phyloP scores from a whole-genome alignment of 2,329 filamentous ascomycete species.

The Fusarium verticillioides region DNA sequence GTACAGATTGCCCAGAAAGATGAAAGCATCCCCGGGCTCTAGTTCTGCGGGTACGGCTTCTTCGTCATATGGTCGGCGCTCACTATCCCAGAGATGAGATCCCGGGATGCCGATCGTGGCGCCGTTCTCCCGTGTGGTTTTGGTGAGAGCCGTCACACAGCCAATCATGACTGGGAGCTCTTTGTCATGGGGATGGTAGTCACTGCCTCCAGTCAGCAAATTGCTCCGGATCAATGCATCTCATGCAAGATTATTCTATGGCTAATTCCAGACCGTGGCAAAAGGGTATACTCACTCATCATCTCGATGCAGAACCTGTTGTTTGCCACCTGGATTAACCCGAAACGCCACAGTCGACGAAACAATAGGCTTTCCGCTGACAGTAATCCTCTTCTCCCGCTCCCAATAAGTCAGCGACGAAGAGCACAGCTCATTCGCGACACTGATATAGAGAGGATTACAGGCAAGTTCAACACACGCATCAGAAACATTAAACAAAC shows the following conservation, averaged over 20 bases:
- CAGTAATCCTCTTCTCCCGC: neutral
- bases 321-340: conserved; percentile 53
- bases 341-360: conserved; percentile 52
- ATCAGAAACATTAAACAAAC: conserved; percentile 52
- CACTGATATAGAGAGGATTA: conserved; percentile 35
- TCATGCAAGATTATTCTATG: neutral
- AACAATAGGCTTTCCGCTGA: conserved; percentile 51
- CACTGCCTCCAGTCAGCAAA: neutral
- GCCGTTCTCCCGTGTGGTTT: conserved; percentile 55
- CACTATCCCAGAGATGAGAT: conserved; percentile 54
- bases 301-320: conserved; percentile 52
- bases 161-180: conserved; percentile 26
- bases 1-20: conserved; percentile 54
- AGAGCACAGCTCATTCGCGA: conserved; percentile 16
- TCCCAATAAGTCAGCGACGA: conserved; percentile 13
- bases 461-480: conserved; percentile 52
- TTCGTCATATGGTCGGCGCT: conserved; percentile 50
- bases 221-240: neutral
- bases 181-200: conserved; percentile 15
- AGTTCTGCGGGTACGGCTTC: conserved; percentile 54
- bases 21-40: conserved; percentile 53
- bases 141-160: conserved; percentile 48
- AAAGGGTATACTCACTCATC: conserved; percentile 6
- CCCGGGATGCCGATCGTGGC: conserved; percentile 55
- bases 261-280: neutral